Evolutionary conservation across 805 yeast genomes (phyloP).

Genomic region (Cyberlindnera misumaiensis): DNA sequence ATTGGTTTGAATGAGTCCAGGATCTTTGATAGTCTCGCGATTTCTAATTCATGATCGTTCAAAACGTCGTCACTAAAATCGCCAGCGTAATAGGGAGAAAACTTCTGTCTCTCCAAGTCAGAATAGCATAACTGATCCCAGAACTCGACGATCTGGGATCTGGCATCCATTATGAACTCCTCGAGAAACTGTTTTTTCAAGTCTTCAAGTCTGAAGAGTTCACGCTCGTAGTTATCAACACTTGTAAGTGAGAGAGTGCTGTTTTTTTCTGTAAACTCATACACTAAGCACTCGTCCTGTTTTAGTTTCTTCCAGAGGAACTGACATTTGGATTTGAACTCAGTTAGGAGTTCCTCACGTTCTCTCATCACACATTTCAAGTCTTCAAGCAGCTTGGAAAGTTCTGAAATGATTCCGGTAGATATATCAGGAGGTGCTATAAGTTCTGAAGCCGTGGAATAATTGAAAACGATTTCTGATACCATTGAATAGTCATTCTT

Average conservation of each 20-base stretch:
- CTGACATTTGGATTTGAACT: slow-evolving; percentile 34
- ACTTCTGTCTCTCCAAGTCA: slow-evolving; percentile 40
- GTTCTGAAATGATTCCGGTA: slow-evolving; percentile 6
- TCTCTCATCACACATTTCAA: slow-evolving; percentile 9
- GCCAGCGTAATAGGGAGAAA: slow-evolving; percentile 33
- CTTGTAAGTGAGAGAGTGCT: slow-evolving; percentile 39
- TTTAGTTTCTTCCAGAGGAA: slow-evolving; percentile 52
- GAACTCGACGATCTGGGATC: slow-evolving; percentile 48
- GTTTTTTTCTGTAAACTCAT: slow-evolving; percentile 35
- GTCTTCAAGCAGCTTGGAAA: slow-evolving; percentile 8
- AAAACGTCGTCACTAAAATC: slow-evolving; percentile 54
- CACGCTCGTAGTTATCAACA: slow-evolving; percentile 45
- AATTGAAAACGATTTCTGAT: slow-evolving; percentile 10
- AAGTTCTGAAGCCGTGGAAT: slow-evolving; percentile 1
- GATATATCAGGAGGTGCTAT: slow-evolving; percentile 9
- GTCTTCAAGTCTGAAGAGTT: slow-evolving; percentile 48
- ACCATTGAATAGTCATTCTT: slow-evolving; percentile 15
- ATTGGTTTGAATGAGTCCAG: slow-evolving; percentile 47
- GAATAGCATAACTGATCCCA: slow-evolving; percentile 63
- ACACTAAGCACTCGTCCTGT: slow-evolving; percentile 36
- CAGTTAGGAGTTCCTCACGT: slow-evolving; percentile 8
- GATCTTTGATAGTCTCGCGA: slow-evolving; percentile 43
- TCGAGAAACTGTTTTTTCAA: slow-evolving; percentile 62
- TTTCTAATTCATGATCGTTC: slow-evolving; percentile 57
- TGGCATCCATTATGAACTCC: slow-evolving; percentile 56